A percentile compares a stretch with the other conserved stretches of the same genome.
These are phyloP conservation scores for Chrysoporthe deuterocubensis DNA, from an alignment of 2,329 filamentous ascomycete species.

Conservation along the genomic window DNA sequence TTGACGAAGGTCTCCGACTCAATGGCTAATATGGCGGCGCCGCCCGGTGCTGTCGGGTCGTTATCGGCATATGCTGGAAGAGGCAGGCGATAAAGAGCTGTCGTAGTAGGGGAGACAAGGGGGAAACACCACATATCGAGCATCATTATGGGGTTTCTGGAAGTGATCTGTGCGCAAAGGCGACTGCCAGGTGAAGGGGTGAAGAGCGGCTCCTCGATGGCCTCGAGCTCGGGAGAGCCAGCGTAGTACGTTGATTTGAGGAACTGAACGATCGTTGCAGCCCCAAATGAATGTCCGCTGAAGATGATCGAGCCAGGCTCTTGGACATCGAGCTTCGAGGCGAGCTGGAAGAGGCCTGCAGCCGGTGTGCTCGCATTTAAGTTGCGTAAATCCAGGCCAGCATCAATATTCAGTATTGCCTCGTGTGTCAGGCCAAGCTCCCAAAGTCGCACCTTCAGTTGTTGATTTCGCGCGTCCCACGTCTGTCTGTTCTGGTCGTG, in stretches of 20 bases:
- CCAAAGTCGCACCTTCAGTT: slow-evolving; percentile 77
- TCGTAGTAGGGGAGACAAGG: slow-evolving; percentile 64
- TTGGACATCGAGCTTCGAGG: slow-evolving; percentile 66
- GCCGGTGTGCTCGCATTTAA: slow-evolving; percentile 54
- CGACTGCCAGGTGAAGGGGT: slow-evolving; percentile 57
- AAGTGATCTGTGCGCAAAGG: slow-evolving; percentile 69
- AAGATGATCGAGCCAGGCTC: slow-evolving; percentile 75
- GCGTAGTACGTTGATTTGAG: slow-evolving; percentile 79
- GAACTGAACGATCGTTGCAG: slow-evolving; percentile 74
- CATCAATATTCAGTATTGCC: slow-evolving; percentile 68
- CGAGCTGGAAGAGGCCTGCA: slow-evolving; percentile 61
- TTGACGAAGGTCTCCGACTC: slow-evolving; percentile 79
- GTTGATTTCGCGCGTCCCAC: slow-evolving; percentile 68
- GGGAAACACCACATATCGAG: slow-evolving; percentile 85
- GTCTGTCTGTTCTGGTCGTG: slow-evolving; percentile 69
- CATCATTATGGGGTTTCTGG: slow-evolving; percentile 67
- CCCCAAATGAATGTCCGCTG: slow-evolving; percentile 82
- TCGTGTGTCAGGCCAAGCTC: slow-evolving; percentile 75
- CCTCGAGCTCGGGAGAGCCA: slow-evolving; percentile 47
- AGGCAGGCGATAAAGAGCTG: slow-evolving; percentile 71
- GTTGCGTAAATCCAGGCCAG: slow-evolving; percentile 54
- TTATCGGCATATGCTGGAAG: slow-evolving; percentile 72
- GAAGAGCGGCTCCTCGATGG: slow-evolving; percentile 64
- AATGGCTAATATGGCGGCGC: slow-evolving; percentile 68
- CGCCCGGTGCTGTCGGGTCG: slow-evolving; percentile 53